Base-by-base conservation (phyloP, 257 asterid genomes). In the Coffea canephora region DNA sequence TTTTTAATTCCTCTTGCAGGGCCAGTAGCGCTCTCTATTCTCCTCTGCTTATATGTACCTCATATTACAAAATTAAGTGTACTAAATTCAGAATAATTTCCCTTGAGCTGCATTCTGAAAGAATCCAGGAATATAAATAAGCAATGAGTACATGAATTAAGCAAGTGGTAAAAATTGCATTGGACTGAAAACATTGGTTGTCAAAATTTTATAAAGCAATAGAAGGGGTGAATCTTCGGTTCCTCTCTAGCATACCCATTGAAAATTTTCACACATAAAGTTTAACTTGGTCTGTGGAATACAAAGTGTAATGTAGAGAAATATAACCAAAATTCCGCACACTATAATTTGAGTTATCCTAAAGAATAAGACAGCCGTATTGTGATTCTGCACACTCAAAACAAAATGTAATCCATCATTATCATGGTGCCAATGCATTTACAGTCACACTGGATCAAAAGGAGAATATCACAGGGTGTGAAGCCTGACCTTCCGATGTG, bases 401-500 rank as follows among this genome's bases (percentile, higher is more conserved):
- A 61, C 34, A 21, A 11, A 57, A n/a, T 6, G 36, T 4, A 76
- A 74, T 48, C 9, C 25, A 16, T 59, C 5, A 10, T 23, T 27
- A 43, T 39, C 12, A 27, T 25, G 36, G 62, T 3, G 18, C 43
- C 36, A 77, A 61, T 62, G 27, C 57, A 49, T 21, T 34, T 23
- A n/a, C 66, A 50, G 43, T 19, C 45, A 31, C 3, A 18, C 27
- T 69, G 23, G 19, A 71, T 19, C 43, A 43, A n/a, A 59, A 78
- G 57, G 2, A 16, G 57, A 41, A 54, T 23, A 36, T 50, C 74
- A 69, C 21, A 52, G 31, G 41, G 34, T 15, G 5, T 10, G 54
- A 14, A 27, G 75, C 74, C 83, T 55, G 72, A 91, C 97, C 89
- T 91, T 87, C 76, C 93, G 89, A 73, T 87, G 86, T 19, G 97